Conservation (phyloP, 2,329 filamentous ascomycete genomes). For the Drechslerella dactyloides region DNA sequence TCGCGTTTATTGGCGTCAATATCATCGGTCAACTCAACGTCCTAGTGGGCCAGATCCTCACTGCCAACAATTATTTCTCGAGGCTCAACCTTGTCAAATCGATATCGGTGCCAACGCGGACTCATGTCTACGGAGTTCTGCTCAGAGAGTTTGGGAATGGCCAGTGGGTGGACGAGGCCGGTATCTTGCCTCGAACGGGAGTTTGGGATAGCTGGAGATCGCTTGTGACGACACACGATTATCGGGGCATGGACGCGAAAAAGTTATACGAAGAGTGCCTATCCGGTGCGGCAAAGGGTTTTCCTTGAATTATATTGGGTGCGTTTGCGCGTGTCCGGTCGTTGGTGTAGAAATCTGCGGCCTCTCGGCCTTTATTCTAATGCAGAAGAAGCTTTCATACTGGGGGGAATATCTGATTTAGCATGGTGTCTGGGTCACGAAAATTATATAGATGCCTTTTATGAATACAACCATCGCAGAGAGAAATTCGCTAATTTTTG, state of each 20-base stretch:
- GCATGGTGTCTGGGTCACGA: too few species aligned
- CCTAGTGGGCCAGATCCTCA: background rate
- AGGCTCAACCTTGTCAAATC: background rate
- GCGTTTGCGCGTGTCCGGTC: too few species aligned
- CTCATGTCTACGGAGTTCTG: slow-evolving; percentile 11
- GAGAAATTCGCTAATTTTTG: too few species aligned
- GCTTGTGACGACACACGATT: slow-evolving; percentile 2
- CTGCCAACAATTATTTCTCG: slow-evolving; percentile 7
- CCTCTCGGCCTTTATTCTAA: too few species aligned
- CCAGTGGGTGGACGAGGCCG: background rate
- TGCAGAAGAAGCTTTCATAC: too few species aligned
- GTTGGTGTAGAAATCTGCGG: too few species aligned
- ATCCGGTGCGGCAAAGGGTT: background rate
- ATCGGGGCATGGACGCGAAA: slow-evolving; percentile 3
- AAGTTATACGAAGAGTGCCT: slow-evolving; percentile 2
- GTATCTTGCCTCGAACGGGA: slow-evolving; percentile 2
- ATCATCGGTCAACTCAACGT: slow-evolving; percentile 11
- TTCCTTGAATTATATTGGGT: background rate
- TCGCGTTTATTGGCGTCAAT: slow-evolving; percentile 11
- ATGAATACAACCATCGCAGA: too few species aligned
- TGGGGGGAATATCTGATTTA: too few species aligned
- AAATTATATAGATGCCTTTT: too few species aligned
- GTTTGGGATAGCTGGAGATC: background rate
- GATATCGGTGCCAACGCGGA: slow-evolving; percentile 2
- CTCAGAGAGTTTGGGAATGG: slow-evolving; percentile 6